Base-by-base conservation (phyloP, 768 basidiomycete genomes). In the Serendipita sp. region DNA sequence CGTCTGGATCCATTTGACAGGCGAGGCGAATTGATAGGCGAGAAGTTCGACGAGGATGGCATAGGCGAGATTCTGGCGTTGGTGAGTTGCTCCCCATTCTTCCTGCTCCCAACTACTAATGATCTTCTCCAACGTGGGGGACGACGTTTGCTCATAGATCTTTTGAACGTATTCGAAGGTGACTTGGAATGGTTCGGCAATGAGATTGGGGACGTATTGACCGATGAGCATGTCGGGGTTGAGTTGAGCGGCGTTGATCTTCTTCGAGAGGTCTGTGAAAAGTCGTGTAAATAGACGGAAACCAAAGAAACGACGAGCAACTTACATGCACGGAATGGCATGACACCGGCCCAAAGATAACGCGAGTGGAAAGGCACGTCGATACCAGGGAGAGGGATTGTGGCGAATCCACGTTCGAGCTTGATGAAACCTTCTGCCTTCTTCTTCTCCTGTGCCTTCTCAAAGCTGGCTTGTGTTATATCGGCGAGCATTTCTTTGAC, bases 301-400 rank as follows among this genome's bases (percentile, higher is more conserved):
- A 51, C 28, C 11, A 63, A 52, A 51, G 16, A 63, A 63, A 44
- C 60, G 64, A 54, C 52, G 54, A 44, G 41, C 38, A 28, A 81
- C 89, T 76, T 72, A 92, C 89, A 96, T 65, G 91, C 90, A 69
- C 93, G 85, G 89, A 96, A 95, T 8, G 94, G 91, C 85, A 95
- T 81, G 34, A 96, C 93, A 72, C 93, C 93, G 15, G 94, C 94
- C 96, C 96, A 99, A 44, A 99, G 82, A 76, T 98, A 99, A 66
- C 94, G 88, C 2, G 96, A 98, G 75, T 99, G 96, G 89, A 99
- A 99, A 3, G 96, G 96, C 1, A 99, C 96, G 70, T 98, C 96
- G 70, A 99, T 97, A 67, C 95, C 95, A 44, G 94, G 91, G 44
- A 95, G 81, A 46, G 91, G 92, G 65, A 94, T 94, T 18, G 92